Percentiles rank a stretch among this genome's conserved stretches.
Conservation (phyloP, 2,329 filamentous ascomycete genomes). For the Aspergillus versicolor region DNA sequence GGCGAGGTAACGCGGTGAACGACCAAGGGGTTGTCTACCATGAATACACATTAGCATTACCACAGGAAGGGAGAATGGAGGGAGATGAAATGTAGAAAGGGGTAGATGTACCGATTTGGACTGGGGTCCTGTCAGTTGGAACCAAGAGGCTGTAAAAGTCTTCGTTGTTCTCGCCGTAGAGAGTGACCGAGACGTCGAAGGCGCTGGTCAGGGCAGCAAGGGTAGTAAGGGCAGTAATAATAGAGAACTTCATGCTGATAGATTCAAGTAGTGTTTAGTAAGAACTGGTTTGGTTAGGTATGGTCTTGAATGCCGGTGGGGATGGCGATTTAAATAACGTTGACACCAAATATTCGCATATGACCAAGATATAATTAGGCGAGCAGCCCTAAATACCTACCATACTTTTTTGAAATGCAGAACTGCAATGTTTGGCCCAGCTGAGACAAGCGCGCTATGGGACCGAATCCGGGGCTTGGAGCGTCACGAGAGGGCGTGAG, state of each 20-base stretch:
- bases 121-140: conserved; percentile 1
- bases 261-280: not conserved
- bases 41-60: no score
- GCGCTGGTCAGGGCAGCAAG: not conserved
- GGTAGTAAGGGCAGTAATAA: not conserved
- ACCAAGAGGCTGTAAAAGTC: conserved; percentile 4
- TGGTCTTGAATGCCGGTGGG: not conserved
- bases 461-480: no score
- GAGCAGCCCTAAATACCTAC: no score
- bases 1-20: conserved; percentile 5
- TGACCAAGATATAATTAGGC: no score
- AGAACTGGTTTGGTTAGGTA: not conserved
- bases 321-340: no score
- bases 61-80: no score
- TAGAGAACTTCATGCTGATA: conserved; percentile 8
- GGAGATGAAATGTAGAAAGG: no score
- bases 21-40: conserved; percentile 7
- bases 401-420: no score
- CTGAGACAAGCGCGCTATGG: no score
- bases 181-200: conserved; percentile 13
- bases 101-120: conserved; percentile 1
- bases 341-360: no score
- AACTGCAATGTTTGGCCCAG: no score
- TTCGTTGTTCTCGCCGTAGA: conserved; percentile 7
- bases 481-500: no score